Percentiles rank a stretch among this genome's conserved stretches.
phyloP scores from a whole-genome alignment of 495 filamentous ascomycete species.

The Annulohypoxylon maeteangense region DNA sequence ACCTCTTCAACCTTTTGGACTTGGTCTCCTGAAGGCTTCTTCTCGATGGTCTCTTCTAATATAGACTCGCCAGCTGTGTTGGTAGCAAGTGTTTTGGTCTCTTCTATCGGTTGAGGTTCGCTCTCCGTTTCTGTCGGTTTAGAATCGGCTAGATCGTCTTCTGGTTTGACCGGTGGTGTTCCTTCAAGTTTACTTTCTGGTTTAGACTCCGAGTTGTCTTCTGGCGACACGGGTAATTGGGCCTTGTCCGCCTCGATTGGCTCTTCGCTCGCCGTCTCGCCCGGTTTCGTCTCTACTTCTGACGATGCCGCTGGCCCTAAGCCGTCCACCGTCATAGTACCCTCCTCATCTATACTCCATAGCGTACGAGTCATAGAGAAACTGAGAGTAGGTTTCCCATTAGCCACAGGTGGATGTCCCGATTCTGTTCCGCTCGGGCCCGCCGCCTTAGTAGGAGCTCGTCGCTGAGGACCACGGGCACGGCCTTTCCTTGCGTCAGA shows the following conservation, averaged over 20 bases:
- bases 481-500: conserved; percentile 88
- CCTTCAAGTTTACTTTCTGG: conserved; percentile 36
- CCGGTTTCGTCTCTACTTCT: conserved; percentile 27
- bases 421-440: conserved; percentile 47
- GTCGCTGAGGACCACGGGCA: conserved; percentile 85
- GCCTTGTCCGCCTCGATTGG: conserved; percentile 49
- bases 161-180: conserved; percentile 10
- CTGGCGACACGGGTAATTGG: conserved; percentile 41
- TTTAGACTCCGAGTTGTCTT: conserved; percentile 40
- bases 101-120: conserved; percentile 33
- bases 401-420: conserved; percentile 40
- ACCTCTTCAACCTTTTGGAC: conserved; percentile 50
- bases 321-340: conserved; percentile 53
- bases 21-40: conserved; percentile 46
- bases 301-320: conserved; percentile 38
- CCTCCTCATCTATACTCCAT: conserved; percentile 65
- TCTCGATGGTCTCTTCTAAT: conserved; percentile 53
- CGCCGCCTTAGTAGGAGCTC: conserved; percentile 67
- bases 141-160: conserved; percentile 20
- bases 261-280: conserved; percentile 37
- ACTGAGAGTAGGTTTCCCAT: conserved; percentile 39
- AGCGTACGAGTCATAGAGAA: conserved; percentile 56
- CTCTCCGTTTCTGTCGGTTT: conserved; percentile 17
- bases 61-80: conserved; percentile 68
- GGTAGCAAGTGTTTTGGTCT: conserved; percentile 58